Base-by-base conservation (phyloP, 495 filamentous ascomycete species). In the Neurospora terricola region DNA sequence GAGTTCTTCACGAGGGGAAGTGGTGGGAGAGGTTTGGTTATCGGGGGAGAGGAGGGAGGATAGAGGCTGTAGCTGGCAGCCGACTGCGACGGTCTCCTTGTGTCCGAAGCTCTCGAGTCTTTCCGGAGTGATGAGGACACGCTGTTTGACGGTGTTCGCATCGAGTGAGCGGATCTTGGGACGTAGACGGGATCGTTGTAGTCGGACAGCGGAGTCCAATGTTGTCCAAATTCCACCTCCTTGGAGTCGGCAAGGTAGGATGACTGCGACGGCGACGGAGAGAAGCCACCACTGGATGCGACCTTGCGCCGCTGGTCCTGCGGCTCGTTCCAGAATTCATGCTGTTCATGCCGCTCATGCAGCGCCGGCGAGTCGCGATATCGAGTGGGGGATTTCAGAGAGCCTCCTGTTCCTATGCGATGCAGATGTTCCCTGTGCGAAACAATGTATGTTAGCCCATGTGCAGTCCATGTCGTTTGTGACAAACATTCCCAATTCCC, bases 11-110 rank as follows among this genome's bases (percentile, higher is more conserved):
- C 69, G 38, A 27, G 23, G 23, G 79, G 78, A 14, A 80, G 4
- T 0, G 79, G 73, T 27, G 79, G 79, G 4, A 80, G 72, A 16
- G 78, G 76, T 45, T 77, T 76, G 45, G 73, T 76, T n/a, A 70
- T 62, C 21, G 74, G 74, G 16, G 72, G 74, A 27, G 71, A 71
- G 66, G 74, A 21, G 5, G 75, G 71, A 11, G 79, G 79, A 70
- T 78, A 81, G 27, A 81, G 69, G 72, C 74, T 78, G 71, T 76
- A 77, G 69, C 74, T 73, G 48, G 73, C 42, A 43, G 72, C 59
- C 8, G 77, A 73, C 16, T 74, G 69, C 34, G 70, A 69, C 4
- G 78, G 78, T 38, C 77, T 75, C 8, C 77, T 74, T 45, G 78
- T 42, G 43, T 80, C 78, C 4, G 78, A 76, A 3, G 71, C 7